phyloP scores from a whole-genome alignment of 306 rosid species.

The Glycine soja region DNA sequence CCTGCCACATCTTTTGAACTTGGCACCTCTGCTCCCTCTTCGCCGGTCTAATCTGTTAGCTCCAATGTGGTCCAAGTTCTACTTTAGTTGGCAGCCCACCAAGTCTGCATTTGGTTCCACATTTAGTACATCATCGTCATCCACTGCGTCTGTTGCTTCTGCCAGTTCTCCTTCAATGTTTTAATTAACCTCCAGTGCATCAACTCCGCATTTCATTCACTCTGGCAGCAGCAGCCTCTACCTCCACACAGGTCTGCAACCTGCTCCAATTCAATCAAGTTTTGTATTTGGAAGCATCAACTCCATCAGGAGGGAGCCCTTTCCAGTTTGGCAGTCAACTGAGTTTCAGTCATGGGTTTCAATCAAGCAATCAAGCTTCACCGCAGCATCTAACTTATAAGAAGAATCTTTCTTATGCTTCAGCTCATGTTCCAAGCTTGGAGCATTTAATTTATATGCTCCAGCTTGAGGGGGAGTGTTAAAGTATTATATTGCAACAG shows the following conservation, averaged over 20 bases:
- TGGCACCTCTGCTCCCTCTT: conserved; percentile 56
- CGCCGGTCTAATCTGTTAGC: conserved; percentile 56
- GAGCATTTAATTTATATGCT: no score
- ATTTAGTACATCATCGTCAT: conserved; percentile 45
- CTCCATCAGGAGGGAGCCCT: no score
- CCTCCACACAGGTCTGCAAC: conserved; percentile 64
- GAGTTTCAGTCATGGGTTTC: no score
- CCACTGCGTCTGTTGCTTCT: conserved; percentile 49
- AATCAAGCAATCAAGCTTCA: no score
- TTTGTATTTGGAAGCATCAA: no score
- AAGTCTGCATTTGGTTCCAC: conserved; percentile 63
- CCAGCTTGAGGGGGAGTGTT: no score
- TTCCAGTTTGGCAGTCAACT: no score
- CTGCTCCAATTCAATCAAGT: no score
- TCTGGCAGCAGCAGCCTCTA: conserved; percentile 50
- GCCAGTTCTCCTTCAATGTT: conserved; percentile 53
- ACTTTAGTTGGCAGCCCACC: conserved; percentile 64
- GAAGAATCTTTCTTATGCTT: no score
- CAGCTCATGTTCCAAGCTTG: no score
- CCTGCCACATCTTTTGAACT: conserved; percentile 52
- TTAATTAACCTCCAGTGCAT: conserved; percentile 59
- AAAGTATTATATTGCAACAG: no score
- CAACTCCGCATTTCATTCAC: conserved; percentile 66
- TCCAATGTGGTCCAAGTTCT: conserved; percentile 59
- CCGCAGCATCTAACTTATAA: no score